phyloP scores from a whole-genome alignment of 345 rosid species.

The Cardamine occulta region DNA sequence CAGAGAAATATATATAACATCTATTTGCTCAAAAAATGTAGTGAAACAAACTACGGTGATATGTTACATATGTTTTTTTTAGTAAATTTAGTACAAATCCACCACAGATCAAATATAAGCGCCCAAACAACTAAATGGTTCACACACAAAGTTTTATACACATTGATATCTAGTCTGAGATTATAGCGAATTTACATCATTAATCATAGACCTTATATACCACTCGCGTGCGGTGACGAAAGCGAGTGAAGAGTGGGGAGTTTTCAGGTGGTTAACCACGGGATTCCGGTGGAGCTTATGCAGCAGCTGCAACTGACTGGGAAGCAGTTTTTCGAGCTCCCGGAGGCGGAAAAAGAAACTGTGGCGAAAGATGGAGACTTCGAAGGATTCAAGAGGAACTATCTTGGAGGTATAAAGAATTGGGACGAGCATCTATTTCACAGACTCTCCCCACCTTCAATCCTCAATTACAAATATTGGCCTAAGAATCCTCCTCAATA shows the following conservation, averaged over 20 bases:
- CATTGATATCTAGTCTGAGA: too few relatives aligned
- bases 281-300: slow-evolving; percentile 48
- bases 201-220: too few relatives aligned
- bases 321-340: slow-evolving; percentile 12
- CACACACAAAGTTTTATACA: too few relatives aligned
- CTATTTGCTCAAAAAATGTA: too few relatives aligned
- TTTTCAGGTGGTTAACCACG: slow-evolving; percentile 50
- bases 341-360: neutral
- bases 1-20: neutral
- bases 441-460: slow-evolving; percentile 9
- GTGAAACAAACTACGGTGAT: too few relatives aligned
- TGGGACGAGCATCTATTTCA: slow-evolving; percentile 17
- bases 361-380: slow-evolving; percentile 1
- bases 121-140: too few relatives aligned
- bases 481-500: slow-evolving; percentile 18
- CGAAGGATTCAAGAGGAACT: neutral
- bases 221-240: slow-evolving; percentile 37
- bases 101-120: too few relatives aligned
- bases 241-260: slow-evolving; percentile 51
- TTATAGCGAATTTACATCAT: too few relatives aligned
- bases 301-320: slow-evolving; percentile 44
- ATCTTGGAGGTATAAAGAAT: neutral
- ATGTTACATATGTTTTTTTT: too few relatives aligned
- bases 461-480: slow-evolving; percentile 3
- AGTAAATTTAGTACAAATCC: too few relatives aligned